Conservation (phyloP, 2,329 filamentous ascomycete species). For the Pochonia chlamydosporia region DNA sequence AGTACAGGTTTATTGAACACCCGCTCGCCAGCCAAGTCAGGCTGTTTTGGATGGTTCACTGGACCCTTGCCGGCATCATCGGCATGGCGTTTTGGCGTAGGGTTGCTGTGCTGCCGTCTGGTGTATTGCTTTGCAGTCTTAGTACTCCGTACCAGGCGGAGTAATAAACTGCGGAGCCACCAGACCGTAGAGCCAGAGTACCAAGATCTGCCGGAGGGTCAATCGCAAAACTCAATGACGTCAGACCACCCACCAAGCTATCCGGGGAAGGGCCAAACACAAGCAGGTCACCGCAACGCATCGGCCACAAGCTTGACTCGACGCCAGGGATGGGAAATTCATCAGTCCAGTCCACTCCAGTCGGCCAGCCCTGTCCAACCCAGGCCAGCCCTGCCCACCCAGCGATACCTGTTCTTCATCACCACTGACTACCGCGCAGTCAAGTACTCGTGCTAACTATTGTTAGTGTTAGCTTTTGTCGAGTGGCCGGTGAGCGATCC, state of each 20-base stretch:
- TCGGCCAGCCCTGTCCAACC: neutral
- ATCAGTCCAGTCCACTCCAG: too few relatives aligned
- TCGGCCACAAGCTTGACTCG: slow-evolving; percentile 1
- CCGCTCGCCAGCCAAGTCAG: too few relatives aligned
- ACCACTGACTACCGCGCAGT: neutral
- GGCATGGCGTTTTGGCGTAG: too few relatives aligned
- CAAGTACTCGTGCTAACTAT: too few relatives aligned
- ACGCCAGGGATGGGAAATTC: neutral
- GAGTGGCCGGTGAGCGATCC: neutral
- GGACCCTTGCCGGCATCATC: too few relatives aligned
- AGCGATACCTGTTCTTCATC: neutral
- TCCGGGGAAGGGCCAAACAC: neutral
- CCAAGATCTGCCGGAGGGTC: slow-evolving; percentile 9
- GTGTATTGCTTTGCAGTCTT: too few relatives aligned
- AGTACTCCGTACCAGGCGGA: too few relatives aligned
- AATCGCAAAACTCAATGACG: slow-evolving; percentile 17
- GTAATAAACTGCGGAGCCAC: too few relatives aligned
- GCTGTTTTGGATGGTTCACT: too few relatives aligned
- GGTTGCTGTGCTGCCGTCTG: too few relatives aligned
- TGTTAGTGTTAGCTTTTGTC: too few relatives aligned
- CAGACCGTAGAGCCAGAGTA: slow-evolving; percentile 15
- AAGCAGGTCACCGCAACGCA: neutral
- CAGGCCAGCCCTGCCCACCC: neutral
- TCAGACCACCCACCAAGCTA: slow-evolving; percentile 11
- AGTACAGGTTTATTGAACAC: too few relatives aligned